These are phyloP conservation scores for Suillus occidentalis DNA, from an alignment of 768 basidiomycete genomes.

Conservation along the genomic window DNA sequence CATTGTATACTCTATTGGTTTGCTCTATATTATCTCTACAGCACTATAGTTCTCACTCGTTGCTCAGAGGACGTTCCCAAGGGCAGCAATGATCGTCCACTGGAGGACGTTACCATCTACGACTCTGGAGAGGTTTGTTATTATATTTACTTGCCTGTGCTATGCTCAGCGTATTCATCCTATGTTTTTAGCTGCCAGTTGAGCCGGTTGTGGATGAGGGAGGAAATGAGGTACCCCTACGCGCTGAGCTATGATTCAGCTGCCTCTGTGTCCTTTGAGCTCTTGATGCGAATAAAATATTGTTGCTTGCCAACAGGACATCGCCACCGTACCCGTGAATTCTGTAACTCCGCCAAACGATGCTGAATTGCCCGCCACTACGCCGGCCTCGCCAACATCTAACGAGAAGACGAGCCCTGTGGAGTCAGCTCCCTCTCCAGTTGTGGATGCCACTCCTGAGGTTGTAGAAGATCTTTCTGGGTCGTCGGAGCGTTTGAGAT, in stretches of 20 bases:
- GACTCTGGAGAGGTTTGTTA: constrained; percentile 82
- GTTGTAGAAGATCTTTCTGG: constrained; percentile 7
- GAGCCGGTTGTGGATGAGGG: constrained; percentile 57
- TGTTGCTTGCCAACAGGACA: constrained; percentile 50
- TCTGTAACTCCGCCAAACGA: constrained; percentile 15
- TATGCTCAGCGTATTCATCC: constrained; percentile 5
- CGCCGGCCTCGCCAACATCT: constrained; percentile 13
- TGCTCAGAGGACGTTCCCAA: constrained; percentile 74
- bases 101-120: constrained; percentile 73
- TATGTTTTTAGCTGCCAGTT: constrained; percentile 44
- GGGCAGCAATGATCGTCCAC: constrained; percentile 68
- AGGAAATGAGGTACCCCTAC: constrained; percentile 90
- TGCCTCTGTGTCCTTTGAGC: constrained; percentile 33
- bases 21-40: constrained; percentile 18
- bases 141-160: constrained; percentile 20
- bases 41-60: constrained; percentile 13
- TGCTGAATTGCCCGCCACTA: constrained; percentile 14
- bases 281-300: constrained; percentile 52
- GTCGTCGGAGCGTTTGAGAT: constrained; percentile 16
- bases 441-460: constrained; percentile 12
- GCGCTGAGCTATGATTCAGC: constrained; percentile 85
- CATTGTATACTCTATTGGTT: constrained; percentile 74
- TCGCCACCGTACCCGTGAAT: constrained; percentile 21
- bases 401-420: constrained; percentile 5
- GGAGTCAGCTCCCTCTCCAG: constrained; percentile 3